Evolutionary conservation across 306 rosid genomes (phyloP), one percentile per base, ranked within the genome.

Genomic region (Cicer bijugum): DNA sequence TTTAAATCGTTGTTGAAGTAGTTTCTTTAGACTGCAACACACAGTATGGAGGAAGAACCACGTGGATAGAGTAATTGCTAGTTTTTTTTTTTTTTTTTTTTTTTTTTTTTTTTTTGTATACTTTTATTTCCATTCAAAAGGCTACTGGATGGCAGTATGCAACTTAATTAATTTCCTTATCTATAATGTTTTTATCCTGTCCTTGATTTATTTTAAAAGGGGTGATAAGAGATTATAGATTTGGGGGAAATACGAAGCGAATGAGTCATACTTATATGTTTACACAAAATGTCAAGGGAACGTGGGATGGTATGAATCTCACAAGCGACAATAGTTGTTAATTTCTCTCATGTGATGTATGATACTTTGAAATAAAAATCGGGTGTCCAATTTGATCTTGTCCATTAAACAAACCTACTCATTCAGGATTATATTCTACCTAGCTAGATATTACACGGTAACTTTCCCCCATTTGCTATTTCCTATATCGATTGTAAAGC

Each of bases 321-420:
- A 12, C 20, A 20, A 71, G 33, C 59, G 11, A 12, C 20, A 20
- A 7, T 47, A 15, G 72, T 12, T 58, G 48, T 50, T 57, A 7
- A 72, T 9, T 50, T 70, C 43, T 55, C 70, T 75, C 63, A 38
- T 46, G 9, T 23, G 73, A 67, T 42, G 37, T 75, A 39, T 43
- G 67, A 61, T 68, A 65, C 44, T 74, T 52, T 67, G 39, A 69
- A 52, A 46, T 51, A 58, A 70, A 17, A 35, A 50, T 14, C 28
- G 50, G 70, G 12, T 47, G 70, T 63, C 39, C 74, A 58, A 48
- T 60, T 73, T 43, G 66, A 71, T 70, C 71, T 17, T 42, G 14
- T 64, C 33, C 44, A 44, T 71, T 28, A 60, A 65, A 12, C 38
- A 33, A 56, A 38, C 66, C 28, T 45, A 72, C 70, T 68, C 8